Percentiles rank a stretch among this genome's conserved stretches.
Conservation (phyloP, 1,284 basidiomycete species). For the Puccinia novopanici region DNA sequence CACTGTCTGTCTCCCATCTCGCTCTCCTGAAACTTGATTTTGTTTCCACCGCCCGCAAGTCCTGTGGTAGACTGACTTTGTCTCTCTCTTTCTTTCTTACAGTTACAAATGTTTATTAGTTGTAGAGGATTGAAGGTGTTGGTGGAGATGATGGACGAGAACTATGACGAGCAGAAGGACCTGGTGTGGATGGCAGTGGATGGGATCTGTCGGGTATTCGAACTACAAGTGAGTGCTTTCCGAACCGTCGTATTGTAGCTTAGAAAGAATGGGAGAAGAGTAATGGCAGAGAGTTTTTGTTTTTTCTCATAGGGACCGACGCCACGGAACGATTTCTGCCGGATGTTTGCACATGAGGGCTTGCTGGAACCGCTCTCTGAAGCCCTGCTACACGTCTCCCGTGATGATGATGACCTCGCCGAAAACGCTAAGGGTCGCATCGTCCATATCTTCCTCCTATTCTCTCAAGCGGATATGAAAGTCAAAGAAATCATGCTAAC, state of each 20-base stretch:
- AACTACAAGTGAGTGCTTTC: conserved; percentile 65
- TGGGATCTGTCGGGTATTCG: conserved; percentile 91
- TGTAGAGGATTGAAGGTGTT: conserved; percentile 90
- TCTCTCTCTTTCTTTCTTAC: background rate
- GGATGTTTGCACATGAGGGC: conserved; percentile 95
- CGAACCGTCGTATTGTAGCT: no score
- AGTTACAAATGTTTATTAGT: conserved; percentile 93
- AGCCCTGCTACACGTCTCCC: conserved; percentile 83
- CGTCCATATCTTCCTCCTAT: conserved; percentile 84
- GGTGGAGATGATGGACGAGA: conserved; percentile 92
- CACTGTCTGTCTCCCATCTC: conserved; percentile 63
- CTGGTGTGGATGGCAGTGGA: conserved; percentile 92
- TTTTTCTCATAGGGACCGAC: conserved; percentile 70
- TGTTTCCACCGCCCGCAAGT: no score
- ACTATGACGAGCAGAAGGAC: conserved; percentile 81
- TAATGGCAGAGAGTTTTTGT: background rate
- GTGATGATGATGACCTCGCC: conserved; percentile 67
- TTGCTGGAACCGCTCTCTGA: conserved; percentile 87
- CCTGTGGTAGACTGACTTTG: background rate
- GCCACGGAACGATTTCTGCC: conserved; percentile 95
- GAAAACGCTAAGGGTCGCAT: conserved; percentile 78
- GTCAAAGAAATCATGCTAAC: conserved; percentile 87
- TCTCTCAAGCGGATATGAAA: conserved; percentile 89
- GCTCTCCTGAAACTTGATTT: background rate
- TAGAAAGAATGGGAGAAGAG: background rate